These are phyloP conservation scores for Microascus cirrosus DNA, from an alignment of 2,329 filamentous ascomycete genomes.

Conservation along the genomic window DNA sequence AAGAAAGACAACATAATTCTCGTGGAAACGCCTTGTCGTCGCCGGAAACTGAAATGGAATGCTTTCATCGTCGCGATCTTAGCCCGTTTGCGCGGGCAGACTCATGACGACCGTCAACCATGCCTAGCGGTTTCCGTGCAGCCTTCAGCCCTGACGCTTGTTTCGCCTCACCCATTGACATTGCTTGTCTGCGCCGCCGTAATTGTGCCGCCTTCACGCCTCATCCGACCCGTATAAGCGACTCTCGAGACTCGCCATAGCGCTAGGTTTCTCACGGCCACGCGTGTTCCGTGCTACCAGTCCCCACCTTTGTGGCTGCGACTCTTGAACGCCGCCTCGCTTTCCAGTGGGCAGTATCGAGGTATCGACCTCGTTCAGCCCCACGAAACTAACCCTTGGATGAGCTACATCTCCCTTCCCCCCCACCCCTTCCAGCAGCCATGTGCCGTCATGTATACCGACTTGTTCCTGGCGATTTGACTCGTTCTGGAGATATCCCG, in stretches of 20 bases:
- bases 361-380: background rate
- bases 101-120: background rate
- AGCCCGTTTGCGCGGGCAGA: background rate
- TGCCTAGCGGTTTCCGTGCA: background rate
- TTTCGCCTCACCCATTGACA: background rate
- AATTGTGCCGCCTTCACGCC: conserved; percentile 1
- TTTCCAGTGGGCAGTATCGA: background rate
- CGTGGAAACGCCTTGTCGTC: background rate
- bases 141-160: background rate
- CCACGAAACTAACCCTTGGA: background rate
- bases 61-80: background rate
- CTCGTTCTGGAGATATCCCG: too few relatives aligned
- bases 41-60: background rate
- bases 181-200: background rate
- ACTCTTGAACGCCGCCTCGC: background rate
- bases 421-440: background rate
- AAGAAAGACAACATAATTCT: conserved; percentile 1
- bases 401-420: background rate
- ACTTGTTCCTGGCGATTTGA: background rate
- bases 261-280: background rate
- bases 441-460: background rate
- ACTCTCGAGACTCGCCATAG: background rate
- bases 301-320: background rate
- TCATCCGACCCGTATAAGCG: background rate
- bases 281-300: background rate